phyloP scores from a whole-genome alignment of 2,329 filamentous ascomycete species.

The Byssochlamys sp. region DNA sequence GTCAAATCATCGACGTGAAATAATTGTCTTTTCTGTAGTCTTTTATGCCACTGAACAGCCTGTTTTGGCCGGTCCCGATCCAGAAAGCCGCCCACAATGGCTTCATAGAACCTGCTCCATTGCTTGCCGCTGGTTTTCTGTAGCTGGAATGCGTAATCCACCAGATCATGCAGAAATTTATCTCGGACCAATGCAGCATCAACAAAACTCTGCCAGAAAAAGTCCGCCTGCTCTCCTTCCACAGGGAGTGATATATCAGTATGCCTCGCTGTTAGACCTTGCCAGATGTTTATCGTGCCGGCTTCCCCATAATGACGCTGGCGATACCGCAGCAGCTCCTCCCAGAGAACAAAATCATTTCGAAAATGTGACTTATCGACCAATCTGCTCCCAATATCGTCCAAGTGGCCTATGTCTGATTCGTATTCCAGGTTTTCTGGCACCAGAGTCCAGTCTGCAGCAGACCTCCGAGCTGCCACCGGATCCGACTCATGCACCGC shows the following conservation, averaged over 20 bases:
- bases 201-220: slow-evolving; percentile 35
- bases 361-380: slow-evolving; percentile 24
- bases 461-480: slow-evolving; percentile 1
- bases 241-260: slow-evolving; percentile 26
- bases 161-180: slow-evolving; percentile 23
- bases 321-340: slow-evolving; percentile 34
- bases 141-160: slow-evolving; percentile 31
- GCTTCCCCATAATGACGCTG: slow-evolving; percentile 34
- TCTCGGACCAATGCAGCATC: slow-evolving; percentile 25
- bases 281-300: slow-evolving; percentile 35
- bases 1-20: slow-evolving; percentile 20
- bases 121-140: slow-evolving; percentile 29
- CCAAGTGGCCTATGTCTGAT: slow-evolving; percentile 30
- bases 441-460: slow-evolving; percentile 17
- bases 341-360: slow-evolving; percentile 36
- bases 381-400: slow-evolving; percentile 27
- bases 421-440: slow-evolving; percentile 31
- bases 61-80: slow-evolving; percentile 18
- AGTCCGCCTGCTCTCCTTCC: slow-evolving; percentile 26
- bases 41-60: slow-evolving; percentile 29
- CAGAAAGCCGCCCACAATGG: slow-evolving; percentile 29
- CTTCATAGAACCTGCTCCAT: slow-evolving; percentile 28
- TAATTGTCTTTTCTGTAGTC: slow-evolving; percentile 29
- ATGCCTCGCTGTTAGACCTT: slow-evolving; percentile 24
- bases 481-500: background rate